Evolutionary conservation across 257 asterid species (phyloP), one percentile per base, ranked within the genome.

Genomic region (Nicotiana undulata): DNA sequence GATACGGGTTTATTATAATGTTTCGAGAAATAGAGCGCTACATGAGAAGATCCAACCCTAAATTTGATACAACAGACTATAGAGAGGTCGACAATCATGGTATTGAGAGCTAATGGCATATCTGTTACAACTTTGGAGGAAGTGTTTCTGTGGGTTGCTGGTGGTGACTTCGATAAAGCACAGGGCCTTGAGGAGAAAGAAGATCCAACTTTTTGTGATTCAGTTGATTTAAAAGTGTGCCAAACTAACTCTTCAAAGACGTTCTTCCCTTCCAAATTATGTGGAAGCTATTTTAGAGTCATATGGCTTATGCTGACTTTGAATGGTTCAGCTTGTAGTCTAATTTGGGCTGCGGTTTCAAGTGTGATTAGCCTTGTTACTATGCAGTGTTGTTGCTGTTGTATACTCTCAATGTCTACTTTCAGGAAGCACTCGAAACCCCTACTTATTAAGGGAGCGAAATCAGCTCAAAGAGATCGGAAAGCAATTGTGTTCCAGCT

Each of bases 41-140:
- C 86, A 90, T 95, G 98, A 89, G 86, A 84, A 89, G 88, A 86
- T 84, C 96, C 79, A 83, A 85, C 55, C 84, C 86, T 77, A 60
- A 77, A 63, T 49, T 74, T 55, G 91, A 81, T 84, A 83, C 82
- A 75, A 81, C 75, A 9, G 89, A 82, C 64, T 56, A 51, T 75
- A 86, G 80, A 76, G 87, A 83, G 37, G 80, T 67, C 40, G 56
- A 63, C 77, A 76, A 77, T 85, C 84, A 87, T 84, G 97, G 98
- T 85, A 92, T 95, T 60, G 98, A 95, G 89, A 91, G 98, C 83
- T 95, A 91, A n/a, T 83, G 99, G 99, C 76, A 91, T 95, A 68
- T 95, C 99, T 81, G 97, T 95, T 84, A 95, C 99, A 79, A 95
- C 99, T 86, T 89, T 95, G 51, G 99, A 95, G 90, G 99, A 95